phyloP scores from a whole-genome alignment of 2,329 filamentous ascomycete genomes.

The Fusarium gaditjirri region DNA sequence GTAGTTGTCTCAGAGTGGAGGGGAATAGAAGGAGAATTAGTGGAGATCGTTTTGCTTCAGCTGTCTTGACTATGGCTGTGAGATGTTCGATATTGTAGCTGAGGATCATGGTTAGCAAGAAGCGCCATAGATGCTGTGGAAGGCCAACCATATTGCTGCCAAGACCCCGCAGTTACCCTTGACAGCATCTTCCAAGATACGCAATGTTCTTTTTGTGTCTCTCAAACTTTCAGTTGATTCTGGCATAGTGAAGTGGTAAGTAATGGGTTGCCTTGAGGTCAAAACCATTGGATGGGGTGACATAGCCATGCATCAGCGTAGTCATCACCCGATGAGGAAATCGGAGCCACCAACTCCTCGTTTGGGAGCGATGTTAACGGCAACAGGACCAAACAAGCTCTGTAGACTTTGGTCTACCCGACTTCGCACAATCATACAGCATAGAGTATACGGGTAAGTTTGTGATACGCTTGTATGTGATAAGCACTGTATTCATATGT shows the following conservation, averaged over 20 bases:
- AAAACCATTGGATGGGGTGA: neutral
- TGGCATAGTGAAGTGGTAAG: neutral
- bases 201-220: neutral
- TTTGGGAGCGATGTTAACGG: neutral
- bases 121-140: fast-evolving
- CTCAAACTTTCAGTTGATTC: neutral
- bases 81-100: conserved; percentile 36
- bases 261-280: neutral
- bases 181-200: conserved; percentile 7
- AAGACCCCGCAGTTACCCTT: conserved; percentile 17
- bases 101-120: neutral
- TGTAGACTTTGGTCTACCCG: too few relatives aligned
- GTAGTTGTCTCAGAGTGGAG: conserved; percentile 8
- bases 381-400: neutral
- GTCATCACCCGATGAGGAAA: neutral
- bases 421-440: too few relatives aligned
- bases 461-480: neutral
- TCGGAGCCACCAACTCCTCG: neutral
- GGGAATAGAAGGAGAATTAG: conserved; percentile 24
- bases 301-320: too few relatives aligned
- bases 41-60: conserved; percentile 20
- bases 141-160: conserved; percentile 25
- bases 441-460: too few relatives aligned
- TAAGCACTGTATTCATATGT: neutral
- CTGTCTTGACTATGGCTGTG: conserved; percentile 21